Conservation (phyloP, 2,329 filamentous ascomycete species). For the Proliferodiscus dingleyae region DNA sequence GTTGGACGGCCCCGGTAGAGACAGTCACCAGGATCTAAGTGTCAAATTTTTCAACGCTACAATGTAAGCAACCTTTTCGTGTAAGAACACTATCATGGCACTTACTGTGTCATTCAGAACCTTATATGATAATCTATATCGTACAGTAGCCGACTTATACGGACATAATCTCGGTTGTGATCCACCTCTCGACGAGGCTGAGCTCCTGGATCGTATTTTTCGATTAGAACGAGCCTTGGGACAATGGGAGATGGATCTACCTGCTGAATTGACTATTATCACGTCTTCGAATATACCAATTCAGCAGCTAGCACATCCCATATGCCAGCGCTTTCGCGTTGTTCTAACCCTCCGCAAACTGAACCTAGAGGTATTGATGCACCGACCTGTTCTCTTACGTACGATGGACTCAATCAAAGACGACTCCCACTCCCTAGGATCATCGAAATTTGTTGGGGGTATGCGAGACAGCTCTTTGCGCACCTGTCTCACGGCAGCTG, state of each 20-base stretch:
- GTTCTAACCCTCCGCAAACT: constrained; percentile 40
- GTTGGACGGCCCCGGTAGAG: too few species aligned
- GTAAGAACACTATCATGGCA: neutral
- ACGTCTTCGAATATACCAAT: constrained; percentile 23
- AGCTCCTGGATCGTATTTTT: constrained; percentile 34
- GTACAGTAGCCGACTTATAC: constrained; percentile 38
- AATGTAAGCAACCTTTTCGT: constrained; percentile 30
- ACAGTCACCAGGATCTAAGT: too few species aligned
- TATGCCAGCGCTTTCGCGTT: constrained; percentile 37
- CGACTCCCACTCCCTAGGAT: constrained; percentile 9
- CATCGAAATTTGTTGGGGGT: constrained; percentile 28
- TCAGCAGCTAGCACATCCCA: neutral
- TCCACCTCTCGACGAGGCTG: constrained; percentile 19
- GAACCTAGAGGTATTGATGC: constrained; percentile 38
- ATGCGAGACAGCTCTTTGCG: constrained; percentile 32
- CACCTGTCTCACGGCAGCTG: constrained; percentile 30
- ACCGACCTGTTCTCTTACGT: constrained; percentile 37
- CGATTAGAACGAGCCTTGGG: constrained; percentile 36
- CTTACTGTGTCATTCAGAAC: constrained; percentile 20
- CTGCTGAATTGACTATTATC: constrained; percentile 27
- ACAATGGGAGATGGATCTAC: constrained; percentile 35
- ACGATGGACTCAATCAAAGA: constrained; percentile 30
- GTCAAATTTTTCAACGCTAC: constrained; percentile 33
- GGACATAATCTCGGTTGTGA: constrained; percentile 40
- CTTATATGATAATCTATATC: constrained; percentile 33